Percentiles rank a stretch among this genome's conserved stretches.
These are phyloP conservation scores for Leishmania tropica DNA, from an alignment of 208 protist species.

Conservation along the genomic window DNA sequence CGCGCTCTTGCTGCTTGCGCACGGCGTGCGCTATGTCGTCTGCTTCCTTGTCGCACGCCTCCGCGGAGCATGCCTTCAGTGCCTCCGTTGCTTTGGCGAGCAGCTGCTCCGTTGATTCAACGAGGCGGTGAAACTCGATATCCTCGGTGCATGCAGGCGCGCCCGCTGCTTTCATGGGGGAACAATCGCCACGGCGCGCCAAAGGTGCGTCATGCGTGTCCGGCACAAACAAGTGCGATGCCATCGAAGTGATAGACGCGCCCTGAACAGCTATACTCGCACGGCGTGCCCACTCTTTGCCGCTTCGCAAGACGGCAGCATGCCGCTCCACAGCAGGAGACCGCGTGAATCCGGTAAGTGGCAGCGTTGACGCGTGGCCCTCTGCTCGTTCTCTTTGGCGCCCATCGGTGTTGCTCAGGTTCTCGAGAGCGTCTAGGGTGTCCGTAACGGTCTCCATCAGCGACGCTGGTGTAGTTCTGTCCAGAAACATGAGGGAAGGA, in stretches of 20 bases:
- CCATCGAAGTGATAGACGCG: conserved; percentile 9
- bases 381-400: not conserved
- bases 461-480: not conserved
- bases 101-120: conserved; percentile 22
- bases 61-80: not conserved
- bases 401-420: not conserved
- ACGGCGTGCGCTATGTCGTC: not conserved
- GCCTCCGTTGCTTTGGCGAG: conserved; percentile 5
- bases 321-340: not conserved
- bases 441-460: not conserved
- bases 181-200: not conserved
- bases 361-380: not conserved
- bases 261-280: conserved; percentile 19
- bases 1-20: conserved; percentile 24
- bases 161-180: not conserved
- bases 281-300: conserved; percentile 28
- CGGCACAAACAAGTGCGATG: conserved; percentile 13
- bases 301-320: conserved; percentile 18
- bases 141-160: not conserved
- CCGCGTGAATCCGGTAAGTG: not conserved
- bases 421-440: not conserved
- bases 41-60: not conserved
- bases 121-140: conserved; percentile 3
- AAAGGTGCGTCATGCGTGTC: not conserved
- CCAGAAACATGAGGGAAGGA: conserved; percentile 6